Evolutionary conservation across 1,139 yeast genomes (phyloP), one percentile per base, ranked within the genome.

Genomic region (Yamadazyma spencermartinsiae): DNA sequence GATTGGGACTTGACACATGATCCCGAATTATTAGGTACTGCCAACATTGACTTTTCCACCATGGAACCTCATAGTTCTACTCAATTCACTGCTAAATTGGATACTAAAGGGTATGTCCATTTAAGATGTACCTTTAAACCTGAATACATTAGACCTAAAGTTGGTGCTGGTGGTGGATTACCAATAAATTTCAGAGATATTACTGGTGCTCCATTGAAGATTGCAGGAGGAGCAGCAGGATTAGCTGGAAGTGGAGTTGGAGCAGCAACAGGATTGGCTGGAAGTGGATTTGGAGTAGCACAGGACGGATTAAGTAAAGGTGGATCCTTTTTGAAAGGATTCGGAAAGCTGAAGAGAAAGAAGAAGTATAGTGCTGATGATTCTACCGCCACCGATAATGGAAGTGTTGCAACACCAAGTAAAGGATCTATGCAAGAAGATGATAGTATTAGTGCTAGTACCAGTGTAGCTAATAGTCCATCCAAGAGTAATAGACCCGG

Each of bases 1-100:
- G 94, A 85, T 59, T 85, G 92, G 92, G 92, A 85, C 60, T 72
- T 81, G 52, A 76, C 88, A 20, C 89, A 86, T 46, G 76, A 72
- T 37, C 80, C 82, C 55, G 84, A 79, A 50, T 58, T 73, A 27
- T 61, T 85, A 39, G 89, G 90, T 34, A 49, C 60, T 29, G 75
- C 74, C 2, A 50, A 49, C 4, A 47, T 84, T 33, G 82, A 81
- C 48, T 60, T 82, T 24, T 63, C 78, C 1, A 51, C 65, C 1
- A 51, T 83, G 27, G 69, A 68, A 16, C 76, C 82, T 1, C 61
- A 63, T 33, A 54, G 68, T 26, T 56, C 71, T 3, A 68, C 77
- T 21, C 66, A 68, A 12, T 69, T 82, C 51, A 63, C 65, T 13
- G 74, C 74, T 28, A 61, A 70, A 19, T 64, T 85, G 44, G 71